These are phyloP conservation scores for Xerocomus brunneocitrinus DNA, from an alignment of 768 basidiomycete genomes.

Conservation along the genomic window DNA sequence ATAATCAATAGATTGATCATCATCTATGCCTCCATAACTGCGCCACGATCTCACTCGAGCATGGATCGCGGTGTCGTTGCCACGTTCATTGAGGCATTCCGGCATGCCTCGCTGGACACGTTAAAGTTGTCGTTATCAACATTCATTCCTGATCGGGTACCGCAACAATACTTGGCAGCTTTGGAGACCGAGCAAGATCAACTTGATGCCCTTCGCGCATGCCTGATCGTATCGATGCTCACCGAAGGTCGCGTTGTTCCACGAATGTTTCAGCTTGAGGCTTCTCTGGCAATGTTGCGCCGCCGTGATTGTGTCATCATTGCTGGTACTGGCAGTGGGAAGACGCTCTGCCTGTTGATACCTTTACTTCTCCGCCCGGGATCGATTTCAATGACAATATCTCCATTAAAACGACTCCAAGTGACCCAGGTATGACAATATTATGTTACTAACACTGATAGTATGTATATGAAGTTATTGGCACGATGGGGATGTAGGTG, in stretches of 20 bases:
- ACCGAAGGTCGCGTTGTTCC: not conserved
- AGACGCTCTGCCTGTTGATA: conserved; percentile 2
- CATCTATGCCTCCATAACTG: no score
- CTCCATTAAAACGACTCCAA: conserved; percentile 5
- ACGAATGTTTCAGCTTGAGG: not conserved
- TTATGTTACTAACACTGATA: no score
- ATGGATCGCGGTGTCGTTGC: no score
- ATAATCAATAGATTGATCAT: no score
- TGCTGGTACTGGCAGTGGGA: conserved; percentile 1
- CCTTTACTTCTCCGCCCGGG: not conserved
- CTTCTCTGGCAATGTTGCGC: not conserved
- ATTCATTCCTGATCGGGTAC: no score
- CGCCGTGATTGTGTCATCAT: not conserved
- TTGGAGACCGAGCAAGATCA: no score
- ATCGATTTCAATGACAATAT: not conserved
- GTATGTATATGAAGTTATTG: not conserved
- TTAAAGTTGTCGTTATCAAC: no score
- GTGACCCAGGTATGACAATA: conserved; percentile 1
- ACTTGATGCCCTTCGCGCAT: not conserved
- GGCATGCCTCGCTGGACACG: no score
- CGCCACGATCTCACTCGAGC: no score
- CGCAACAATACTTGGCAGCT: no score
- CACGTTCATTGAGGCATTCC: no score
- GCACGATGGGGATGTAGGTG: not conserved
- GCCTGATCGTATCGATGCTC: not conserved